Evolutionary conservation across 2,329 filamentous ascomycete genomes (phyloP).

Genomic region (Aureobasidium sp.): DNA sequence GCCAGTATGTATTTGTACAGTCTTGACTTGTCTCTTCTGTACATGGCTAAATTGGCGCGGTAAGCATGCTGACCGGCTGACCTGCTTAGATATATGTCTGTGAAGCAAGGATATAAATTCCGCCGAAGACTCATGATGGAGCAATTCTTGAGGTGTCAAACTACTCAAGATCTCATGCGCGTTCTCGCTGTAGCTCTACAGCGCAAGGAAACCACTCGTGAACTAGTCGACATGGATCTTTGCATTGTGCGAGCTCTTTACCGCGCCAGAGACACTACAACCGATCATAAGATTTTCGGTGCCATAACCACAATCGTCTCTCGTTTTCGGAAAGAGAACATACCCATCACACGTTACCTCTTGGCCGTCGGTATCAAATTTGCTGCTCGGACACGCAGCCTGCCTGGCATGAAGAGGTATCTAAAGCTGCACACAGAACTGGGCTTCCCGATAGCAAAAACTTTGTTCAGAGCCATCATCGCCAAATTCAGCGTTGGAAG

Average conservation of each 20-base stretch:
- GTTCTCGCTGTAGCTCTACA: slow-evolving; percentile 25
- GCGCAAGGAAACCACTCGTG: slow-evolving; percentile 13
- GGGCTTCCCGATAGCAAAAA: slow-evolving; percentile 17
- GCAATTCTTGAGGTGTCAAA: slow-evolving; percentile 23
- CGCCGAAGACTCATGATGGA: slow-evolving; percentile 18
- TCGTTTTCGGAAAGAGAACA: slow-evolving; percentile 20
- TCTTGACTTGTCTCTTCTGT: neutral
- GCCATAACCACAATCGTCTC: slow-evolving; percentile 21
- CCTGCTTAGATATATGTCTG: neutral
- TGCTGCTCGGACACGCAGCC: slow-evolving; percentile 23
- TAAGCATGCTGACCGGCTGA: neutral
- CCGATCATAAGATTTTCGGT: slow-evolving; percentile 22
- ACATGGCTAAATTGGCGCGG: neutral
- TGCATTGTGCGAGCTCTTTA: slow-evolving; percentile 26
- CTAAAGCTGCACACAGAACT: slow-evolving; percentile 19
- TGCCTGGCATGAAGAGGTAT: slow-evolving; percentile 26
- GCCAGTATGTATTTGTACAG: slow-evolving; percentile 9
- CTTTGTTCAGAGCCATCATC: slow-evolving; percentile 26
- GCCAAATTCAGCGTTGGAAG: slow-evolving; percentile 31
- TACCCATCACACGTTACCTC: slow-evolving; percentile 19
- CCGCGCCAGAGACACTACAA: slow-evolving; percentile 22
- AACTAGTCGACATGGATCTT: slow-evolving; percentile 20
- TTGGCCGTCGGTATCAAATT: slow-evolving; percentile 26
- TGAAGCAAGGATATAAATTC: slow-evolving; percentile 16
- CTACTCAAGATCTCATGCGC: slow-evolving; percentile 23